Percentiles rank a stretch among this genome's conserved stretches.
phyloP scores from a whole-genome alignment of 2,329 filamentous ascomycete genomes.

The Ceratocystis albifundus region DNA sequence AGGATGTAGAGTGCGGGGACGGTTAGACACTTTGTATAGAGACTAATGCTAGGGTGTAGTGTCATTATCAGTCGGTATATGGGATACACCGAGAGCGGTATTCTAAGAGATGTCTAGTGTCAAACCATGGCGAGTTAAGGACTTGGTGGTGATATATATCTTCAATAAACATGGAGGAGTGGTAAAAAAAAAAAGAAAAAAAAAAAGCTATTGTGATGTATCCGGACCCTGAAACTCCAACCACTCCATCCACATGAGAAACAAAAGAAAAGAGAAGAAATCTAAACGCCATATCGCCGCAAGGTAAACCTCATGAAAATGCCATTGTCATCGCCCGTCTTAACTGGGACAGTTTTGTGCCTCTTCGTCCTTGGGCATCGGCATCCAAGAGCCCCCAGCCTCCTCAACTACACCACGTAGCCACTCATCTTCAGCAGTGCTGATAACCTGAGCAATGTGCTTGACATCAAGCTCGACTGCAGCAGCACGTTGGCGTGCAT shows the following conservation, averaged over 20 bases:
- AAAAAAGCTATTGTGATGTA: neutral
- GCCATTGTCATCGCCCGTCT: neutral
- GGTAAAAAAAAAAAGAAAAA: neutral
- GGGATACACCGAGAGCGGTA: neutral
- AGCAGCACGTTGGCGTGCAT: constrained; percentile 30
- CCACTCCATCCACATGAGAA: neutral
- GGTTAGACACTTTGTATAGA: constrained; percentile 27
- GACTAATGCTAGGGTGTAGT: neutral
- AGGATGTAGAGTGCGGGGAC: constrained; percentile 38
- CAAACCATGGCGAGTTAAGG: neutral
- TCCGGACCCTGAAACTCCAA: neutral
- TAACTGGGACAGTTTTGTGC: neutral
- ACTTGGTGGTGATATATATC: neutral
- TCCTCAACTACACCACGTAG: constrained; percentile 31
- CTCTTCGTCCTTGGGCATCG: constrained; percentile 25
- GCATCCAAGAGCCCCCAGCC: constrained; percentile 33
- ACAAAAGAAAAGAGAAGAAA: neutral
- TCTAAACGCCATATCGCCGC: neutral
- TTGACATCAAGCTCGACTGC: constrained; percentile 12
- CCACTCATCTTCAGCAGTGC: constrained; percentile 29
- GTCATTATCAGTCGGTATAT: neutral
- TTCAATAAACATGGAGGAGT: neutral
- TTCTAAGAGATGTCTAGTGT: neutral
- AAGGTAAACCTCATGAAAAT: no score
- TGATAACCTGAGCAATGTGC: constrained; percentile 21